Evolutionary conservation across 164 flowering plant genomes (phyloP), one percentile per base, ranked within the genome.

Genomic region (Echeveria elegans): DNA sequence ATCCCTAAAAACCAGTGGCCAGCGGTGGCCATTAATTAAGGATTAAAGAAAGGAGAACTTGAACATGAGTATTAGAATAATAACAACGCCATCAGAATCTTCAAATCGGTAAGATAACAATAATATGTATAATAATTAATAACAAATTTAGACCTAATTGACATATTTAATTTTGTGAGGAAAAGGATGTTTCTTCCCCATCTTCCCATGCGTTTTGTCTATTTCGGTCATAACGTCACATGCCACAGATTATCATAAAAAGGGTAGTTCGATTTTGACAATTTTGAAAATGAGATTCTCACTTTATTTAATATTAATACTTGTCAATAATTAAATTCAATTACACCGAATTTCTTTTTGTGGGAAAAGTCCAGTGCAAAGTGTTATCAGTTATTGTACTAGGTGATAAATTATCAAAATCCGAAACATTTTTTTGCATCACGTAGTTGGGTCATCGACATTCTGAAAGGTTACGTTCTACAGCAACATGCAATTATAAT

Each of bases 111-210:
- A 38, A 38, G 41, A 38, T 38, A 38, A 47, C n/a, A 47, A 19
- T 21, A 24, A 24, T 53, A 53, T 53, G 23, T 23, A 53, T 26
- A 56, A 4, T 18, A 56, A 56, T 11, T 9, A 56, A 56, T 4
- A 56, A 11, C 32, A 26, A 29, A 56, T 53, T 6, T 19, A 12
- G 16, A 10, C 32, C 61, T 56, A 56, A 56, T 56, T 2, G n/a
- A 28, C 61, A 56, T 29, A 11, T 56, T 56, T 28, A 56, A 28
- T 28, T 56, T 19, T 11, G 21, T 50, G 26, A 26, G 12, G 1
- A 50, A 28, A 56, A 56, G 61, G 32, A 56, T 28, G 61, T 56
- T 56, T 56, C 32, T 5, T 56, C 59, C 59, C 59, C 29, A 48
- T 48, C 24, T 48, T 48, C 61, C 32, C 32, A 28, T 2, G 61